Evolutionary conservation across 345 rosid species (phyloP), one percentile per base, ranked within the genome.

Genomic region (Gossypium australe): DNA sequence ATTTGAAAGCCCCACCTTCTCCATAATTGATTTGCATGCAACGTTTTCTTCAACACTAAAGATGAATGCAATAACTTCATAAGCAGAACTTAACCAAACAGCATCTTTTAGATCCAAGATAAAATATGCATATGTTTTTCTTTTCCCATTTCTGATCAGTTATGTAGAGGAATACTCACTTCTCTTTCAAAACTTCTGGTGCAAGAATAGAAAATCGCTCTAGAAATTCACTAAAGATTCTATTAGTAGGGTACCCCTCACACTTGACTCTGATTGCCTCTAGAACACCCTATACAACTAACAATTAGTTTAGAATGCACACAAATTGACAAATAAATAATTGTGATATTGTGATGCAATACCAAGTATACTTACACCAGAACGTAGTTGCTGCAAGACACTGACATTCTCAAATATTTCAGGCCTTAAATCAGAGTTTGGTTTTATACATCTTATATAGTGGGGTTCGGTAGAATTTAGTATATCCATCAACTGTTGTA

Each of bases 401-500:
- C 80, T 85, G 44, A 58, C 43, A 70, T 83, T 92, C 61, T 92
- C 86, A 80, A 90, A 91, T 80, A 89, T 58, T 53, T 75, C 77
- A 80, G 98, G 94, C 77, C 85, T 81, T 72, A 91, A 76, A 16
- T 77, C 77, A 80, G 78, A 83, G 74, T 94, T 94, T 74, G 97
- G 97, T 89, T 92, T 92, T 71, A 94, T 89, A 78, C 98, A 94
- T 88, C 98, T 86, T 68, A 94, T 89, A 82, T 92, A 94, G 84
- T 91, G 91, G 59, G 97, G 98, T 71, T 90, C 91, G 12, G 94
- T 89, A 78, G 86, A 87, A 84, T 92, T 90, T 62, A 94, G 89
- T 64, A 79, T 89, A 63, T 94, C 98, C 98, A 92, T 94, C 85
- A 94, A 77, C 71, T 89, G 97, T 72, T 90, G 97, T 79, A 94